phyloP scores from a whole-genome alignment of 257 asterid species.

The Salvia rosmarinus region DNA sequence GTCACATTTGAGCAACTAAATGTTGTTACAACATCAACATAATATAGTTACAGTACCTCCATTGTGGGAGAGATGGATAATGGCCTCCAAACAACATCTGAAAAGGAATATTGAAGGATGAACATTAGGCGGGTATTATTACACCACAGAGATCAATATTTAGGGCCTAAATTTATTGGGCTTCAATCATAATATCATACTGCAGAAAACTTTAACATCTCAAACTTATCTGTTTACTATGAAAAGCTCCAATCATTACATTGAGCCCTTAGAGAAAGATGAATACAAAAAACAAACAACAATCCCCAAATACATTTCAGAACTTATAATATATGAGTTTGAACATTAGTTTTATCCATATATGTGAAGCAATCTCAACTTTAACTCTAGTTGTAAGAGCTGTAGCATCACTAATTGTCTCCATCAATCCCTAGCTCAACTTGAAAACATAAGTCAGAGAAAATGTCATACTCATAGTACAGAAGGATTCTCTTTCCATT shows the following conservation, averaged over 20 bases:
- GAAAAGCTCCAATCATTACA: not conserved
- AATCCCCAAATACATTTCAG: not conserved
- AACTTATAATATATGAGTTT: not conserved
- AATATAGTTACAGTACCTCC: constrained; percentile 62
- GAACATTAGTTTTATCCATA: constrained; percentile 6
- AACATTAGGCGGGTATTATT: constrained; percentile 30
- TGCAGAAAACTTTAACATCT: not conserved
- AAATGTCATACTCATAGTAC: not conserved
- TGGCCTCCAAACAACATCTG: constrained; percentile 71
- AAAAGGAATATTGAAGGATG: constrained; percentile 31
- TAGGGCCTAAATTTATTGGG: not conserved
- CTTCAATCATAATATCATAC: not conserved
- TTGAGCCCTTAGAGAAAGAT: not conserved
- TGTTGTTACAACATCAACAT: constrained; percentile 3
- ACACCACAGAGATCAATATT: not conserved
- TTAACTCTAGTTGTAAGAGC: not conserved
- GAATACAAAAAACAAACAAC: not conserved
- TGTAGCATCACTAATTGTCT: constrained; percentile 12
- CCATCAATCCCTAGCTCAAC: constrained; percentile 20
- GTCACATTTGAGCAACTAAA: constrained; percentile 21
- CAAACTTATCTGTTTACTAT: not conserved
- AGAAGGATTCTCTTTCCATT: not conserved
- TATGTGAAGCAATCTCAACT: constrained; percentile 1
- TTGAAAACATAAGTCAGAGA: not conserved
- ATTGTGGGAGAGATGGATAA: constrained; percentile 77